Conservation (phyloP, 1,139 yeast species). For the Cylindricascospora bacillispora region DNA sequence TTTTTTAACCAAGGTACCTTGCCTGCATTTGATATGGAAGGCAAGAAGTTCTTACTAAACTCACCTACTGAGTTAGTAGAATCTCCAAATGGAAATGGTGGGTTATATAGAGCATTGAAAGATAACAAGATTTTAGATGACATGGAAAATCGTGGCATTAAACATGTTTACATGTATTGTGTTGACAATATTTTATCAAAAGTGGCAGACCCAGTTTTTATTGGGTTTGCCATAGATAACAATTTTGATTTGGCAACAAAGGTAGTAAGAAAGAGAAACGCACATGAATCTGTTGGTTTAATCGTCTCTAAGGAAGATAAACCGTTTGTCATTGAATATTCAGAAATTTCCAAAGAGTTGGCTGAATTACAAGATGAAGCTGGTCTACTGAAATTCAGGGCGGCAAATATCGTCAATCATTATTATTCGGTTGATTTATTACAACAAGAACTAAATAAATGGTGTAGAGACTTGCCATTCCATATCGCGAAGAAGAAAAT, state of each 20-base stretch:
- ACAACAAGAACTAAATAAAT: conserved; percentile 42
- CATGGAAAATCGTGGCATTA: conserved; percentile 53
- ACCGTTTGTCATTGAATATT: conserved; percentile 92
- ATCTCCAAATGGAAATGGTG: conserved; percentile 98
- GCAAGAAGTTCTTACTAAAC: conserved; percentile 56
- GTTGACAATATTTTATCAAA: conserved; percentile 89
- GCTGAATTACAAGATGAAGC: conserved; percentile 51
- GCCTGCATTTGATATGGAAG: conserved; percentile 73
- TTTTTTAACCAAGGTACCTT: conserved; percentile 93
- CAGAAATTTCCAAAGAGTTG: conserved; percentile 70
- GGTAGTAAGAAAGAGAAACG: conserved; percentile 86
- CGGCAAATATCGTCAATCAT: conserved; percentile 96
- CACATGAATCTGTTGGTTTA: conserved; percentile 81
- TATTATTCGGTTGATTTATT: conserved; percentile 76
- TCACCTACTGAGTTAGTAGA: conserved; percentile 47
- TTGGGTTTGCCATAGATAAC: conserved; percentile 70
- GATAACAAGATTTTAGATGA: conserved; percentile 57
- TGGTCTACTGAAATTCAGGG: conserved; percentile 59
- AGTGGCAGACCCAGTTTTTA: conserved; percentile 87
- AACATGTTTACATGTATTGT: conserved; percentile 93
- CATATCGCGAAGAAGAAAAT: conserved; percentile 93
- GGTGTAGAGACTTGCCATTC: conserved; percentile 74
- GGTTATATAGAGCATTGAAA: conserved; percentile 74
- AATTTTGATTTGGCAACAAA: conserved; percentile 76
- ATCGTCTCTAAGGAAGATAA: conserved; percentile 61